These are phyloP conservation scores for Trichosporon sp. DNA, from an alignment of 1,284 basidiomycete species.

Conservation along the genomic window DNA sequence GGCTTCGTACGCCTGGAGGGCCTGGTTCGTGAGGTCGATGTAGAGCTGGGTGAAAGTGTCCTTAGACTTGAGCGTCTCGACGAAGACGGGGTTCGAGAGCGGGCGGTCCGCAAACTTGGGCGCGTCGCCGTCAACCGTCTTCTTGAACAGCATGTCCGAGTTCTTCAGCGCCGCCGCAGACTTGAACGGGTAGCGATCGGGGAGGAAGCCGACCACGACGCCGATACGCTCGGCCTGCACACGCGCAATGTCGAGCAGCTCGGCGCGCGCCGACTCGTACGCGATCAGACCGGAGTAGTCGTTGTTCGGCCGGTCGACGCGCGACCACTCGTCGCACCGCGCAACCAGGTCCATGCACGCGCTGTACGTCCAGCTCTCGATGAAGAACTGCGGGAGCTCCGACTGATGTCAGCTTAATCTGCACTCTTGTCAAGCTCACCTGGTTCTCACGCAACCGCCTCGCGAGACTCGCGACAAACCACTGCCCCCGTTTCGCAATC, in stretches of 20 bases:
- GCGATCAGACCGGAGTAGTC: slow-evolving; percentile 63
- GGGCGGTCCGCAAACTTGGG: slow-evolving; percentile 25
- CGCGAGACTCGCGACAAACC: slow-evolving; percentile 51
- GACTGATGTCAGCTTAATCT: slow-evolving; percentile 57
- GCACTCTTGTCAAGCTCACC: slow-evolving; percentile 59
- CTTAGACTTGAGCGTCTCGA: slow-evolving; percentile 64
- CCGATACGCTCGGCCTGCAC: slow-evolving; percentile 54
- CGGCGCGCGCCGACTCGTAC: slow-evolving; percentile 52
- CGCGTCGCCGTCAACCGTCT: not conserved
- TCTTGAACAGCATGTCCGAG: slow-evolving; percentile 8
- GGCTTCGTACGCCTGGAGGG: slow-evolving; percentile 77
- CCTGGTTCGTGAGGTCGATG: slow-evolving; percentile 70
- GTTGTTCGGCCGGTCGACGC: slow-evolving; percentile 54
- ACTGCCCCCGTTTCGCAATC: slow-evolving; percentile 68
- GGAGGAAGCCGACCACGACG: slow-evolving; percentile 45
- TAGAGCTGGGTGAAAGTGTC: slow-evolving; percentile 75
- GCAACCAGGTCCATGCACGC: slow-evolving; percentile 84
- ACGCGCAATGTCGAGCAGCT: slow-evolving; percentile 53
- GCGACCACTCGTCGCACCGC: slow-evolving; percentile 76
- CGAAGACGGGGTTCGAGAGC: slow-evolving; percentile 69
- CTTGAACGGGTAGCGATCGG: slow-evolving; percentile 47
- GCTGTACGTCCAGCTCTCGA: slow-evolving; percentile 93
- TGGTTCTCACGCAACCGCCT: slow-evolving; percentile 67
- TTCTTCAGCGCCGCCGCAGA: slow-evolving; percentile 27
- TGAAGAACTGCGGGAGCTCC: slow-evolving; percentile 73